Conservation (phyloP, 345 rosid species). For the Aquilaria sinensis region DNA sequence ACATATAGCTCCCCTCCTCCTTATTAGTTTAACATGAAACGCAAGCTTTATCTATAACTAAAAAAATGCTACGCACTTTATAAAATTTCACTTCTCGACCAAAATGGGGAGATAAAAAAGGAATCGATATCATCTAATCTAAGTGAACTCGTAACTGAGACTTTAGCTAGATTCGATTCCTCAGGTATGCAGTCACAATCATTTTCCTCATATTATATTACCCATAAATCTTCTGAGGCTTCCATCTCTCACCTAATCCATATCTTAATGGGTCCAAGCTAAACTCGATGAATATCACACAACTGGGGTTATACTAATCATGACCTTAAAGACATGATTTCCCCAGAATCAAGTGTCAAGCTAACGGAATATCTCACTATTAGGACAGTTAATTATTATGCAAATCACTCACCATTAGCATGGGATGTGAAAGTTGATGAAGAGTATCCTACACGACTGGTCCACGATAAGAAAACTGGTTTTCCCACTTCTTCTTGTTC, state of each 20-base stretch:
- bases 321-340: slow-evolving; percentile 41
- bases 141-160: too few relatives aligned
- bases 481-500: too few relatives aligned
- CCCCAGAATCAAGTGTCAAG: slow-evolving; percentile 41
- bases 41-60: too few relatives aligned
- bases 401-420: slow-evolving; percentile 23
- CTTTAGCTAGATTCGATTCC: slow-evolving; percentile 13
- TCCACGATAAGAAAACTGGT: too few relatives aligned
- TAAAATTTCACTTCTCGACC: slow-evolving; percentile 1
- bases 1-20: too few relatives aligned
- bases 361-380: slow-evolving; percentile 42
- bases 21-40: too few relatives aligned
- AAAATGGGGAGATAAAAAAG: slow-evolving; percentile 8
- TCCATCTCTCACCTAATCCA: slow-evolving; percentile 52
- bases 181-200: slow-evolving; percentile 55
- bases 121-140: background rate
- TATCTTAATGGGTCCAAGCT: slow-evolving; percentile 40
- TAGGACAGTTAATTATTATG: slow-evolving; percentile 53
- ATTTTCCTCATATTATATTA: slow-evolving; percentile 20
- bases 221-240: slow-evolving; percentile 32
- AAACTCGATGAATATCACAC: slow-evolving; percentile 40
- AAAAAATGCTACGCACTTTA: background rate
- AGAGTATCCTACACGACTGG: background rate
- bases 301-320: slow-evolving; percentile 38
- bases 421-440: slow-evolving; percentile 6